Base-by-base conservation (phyloP, 495 filamentous ascomycete species). In the Hypoxylon subgilvum region DNA sequence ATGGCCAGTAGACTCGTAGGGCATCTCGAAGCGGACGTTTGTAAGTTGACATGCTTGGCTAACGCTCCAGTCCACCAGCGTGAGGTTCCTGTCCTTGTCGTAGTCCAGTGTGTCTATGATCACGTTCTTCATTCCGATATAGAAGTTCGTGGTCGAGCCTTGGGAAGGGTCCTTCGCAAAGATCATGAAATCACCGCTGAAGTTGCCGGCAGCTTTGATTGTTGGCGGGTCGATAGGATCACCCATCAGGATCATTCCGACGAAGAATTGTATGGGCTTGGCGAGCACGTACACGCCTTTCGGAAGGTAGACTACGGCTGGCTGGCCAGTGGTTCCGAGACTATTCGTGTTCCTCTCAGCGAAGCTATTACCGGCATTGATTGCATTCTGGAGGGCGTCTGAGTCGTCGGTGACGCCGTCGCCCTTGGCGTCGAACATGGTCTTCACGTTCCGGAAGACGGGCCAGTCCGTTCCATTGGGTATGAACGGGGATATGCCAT, bases 21-120 rank as follows among this genome's bases (percentile, higher is more conserved):
- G 60, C 85, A 89, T 84, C 13, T 68, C 71, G 69, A 91, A 83
- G 6, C 78, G 68, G 12, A 89, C 76, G 67, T 89, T 89, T 45
- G 84, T 82, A 13, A 88, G 69, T 42, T 82, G 84, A 14, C 81
- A 80, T 9, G 83, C 23, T 27, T 27, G 23, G 23, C 23, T 27
- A 3, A 27, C 23, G 8, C 23, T 27, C 23, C 23, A 27, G 23
- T 27, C 23, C 4, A 27, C 8, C 23, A 27, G 23, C 3, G 23
- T 27, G 8, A 27, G 23, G 23, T 27, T 27, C 23, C 8, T 27
- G 23, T 27, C 23, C 23, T 27, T 27, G 23, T 27, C 23, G 23
- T 4, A 27, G 23, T 27, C 23, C 23, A 27, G 3, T 8, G 23
- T 4, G 23, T 27, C 23, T 27, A 27, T 27, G 8, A 27, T 27